These are phyloP conservation scores for Lactarius indigo DNA, from an alignment of 768 basidiomycete genomes.

Conservation along the genomic window DNA sequence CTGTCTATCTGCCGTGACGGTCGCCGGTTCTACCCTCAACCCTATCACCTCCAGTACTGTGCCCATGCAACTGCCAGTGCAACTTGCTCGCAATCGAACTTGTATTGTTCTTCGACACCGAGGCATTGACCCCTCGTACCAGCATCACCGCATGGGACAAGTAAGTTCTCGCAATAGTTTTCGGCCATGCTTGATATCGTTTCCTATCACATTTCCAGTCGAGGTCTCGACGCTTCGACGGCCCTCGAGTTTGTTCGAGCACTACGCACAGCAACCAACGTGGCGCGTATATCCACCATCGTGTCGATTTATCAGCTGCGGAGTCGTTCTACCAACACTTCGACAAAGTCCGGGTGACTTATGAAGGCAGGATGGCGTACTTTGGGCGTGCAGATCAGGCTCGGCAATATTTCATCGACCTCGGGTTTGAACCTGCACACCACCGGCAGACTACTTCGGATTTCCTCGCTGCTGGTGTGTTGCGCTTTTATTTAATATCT, in stretches of 20 bases:
- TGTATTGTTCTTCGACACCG: too few relatives aligned
- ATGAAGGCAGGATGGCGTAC: too few relatives aligned
- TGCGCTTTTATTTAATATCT: background rate
- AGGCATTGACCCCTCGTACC: constrained; percentile 34
- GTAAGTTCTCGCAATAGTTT: background rate
- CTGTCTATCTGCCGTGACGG: too few relatives aligned
- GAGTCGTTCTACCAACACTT: too few relatives aligned
- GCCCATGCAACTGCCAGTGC: too few relatives aligned
- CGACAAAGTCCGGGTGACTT: too few relatives aligned
- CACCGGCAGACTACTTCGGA: constrained; percentile 85
- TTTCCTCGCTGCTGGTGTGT: constrained; percentile 51
- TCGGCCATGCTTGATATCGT: background rate
- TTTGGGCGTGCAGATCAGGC: too few relatives aligned
- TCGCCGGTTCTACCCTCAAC: too few relatives aligned
- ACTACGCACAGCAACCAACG: constrained; percentile 77
- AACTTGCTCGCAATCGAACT: too few relatives aligned
- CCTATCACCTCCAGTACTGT: too few relatives aligned
- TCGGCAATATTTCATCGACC: too few relatives aligned
- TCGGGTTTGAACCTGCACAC: constrained; percentile 73
- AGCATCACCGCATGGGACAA: background rate
- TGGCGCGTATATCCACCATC: constrained; percentile 31
- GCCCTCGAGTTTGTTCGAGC: constrained; percentile 83
- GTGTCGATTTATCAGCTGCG: constrained; percentile 57
- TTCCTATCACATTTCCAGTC: constrained; percentile 78
- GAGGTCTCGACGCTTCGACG: too few relatives aligned